Conservation (phyloP, 495 filamentous ascomycete genomes). For the Neurospora sp. region DNA sequence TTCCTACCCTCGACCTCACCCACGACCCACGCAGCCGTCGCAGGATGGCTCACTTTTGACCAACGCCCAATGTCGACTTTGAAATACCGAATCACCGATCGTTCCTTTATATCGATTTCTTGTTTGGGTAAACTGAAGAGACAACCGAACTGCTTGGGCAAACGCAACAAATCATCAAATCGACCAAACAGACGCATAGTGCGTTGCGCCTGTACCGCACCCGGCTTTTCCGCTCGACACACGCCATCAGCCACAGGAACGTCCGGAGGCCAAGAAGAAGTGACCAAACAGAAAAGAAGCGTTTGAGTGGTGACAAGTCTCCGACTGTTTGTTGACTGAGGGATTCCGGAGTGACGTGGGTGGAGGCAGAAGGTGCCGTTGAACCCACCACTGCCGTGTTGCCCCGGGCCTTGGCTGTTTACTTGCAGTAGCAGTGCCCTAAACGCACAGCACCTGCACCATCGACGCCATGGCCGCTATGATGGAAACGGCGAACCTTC, state of each 20-base stretch:
- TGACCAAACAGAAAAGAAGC: not conserved
- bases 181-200: not conserved
- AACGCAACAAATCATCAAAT: not conserved
- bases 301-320: not conserved
- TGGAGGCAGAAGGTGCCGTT: not conserved
- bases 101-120: not conserved
- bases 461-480: slow-evolving; percentile 9
- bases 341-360: not conserved
- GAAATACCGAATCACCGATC: not conserved
- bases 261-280: not conserved
- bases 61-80: not conserved
- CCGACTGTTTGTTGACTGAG: not conserved
- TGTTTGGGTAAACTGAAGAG: not conserved
- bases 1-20: not conserved
- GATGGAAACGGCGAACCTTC: slow-evolving; percentile 25
- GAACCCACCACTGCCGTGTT: not conserved
- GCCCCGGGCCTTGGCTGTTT: not conserved
- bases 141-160: not conserved
- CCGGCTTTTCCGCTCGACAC: not conserved
- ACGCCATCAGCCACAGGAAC: not conserved
- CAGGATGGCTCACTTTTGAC: not conserved
- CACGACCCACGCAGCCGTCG: not conserved
- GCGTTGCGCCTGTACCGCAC: not conserved
- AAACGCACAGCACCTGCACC: not conserved
- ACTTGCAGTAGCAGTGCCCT: not conserved